Base-by-base conservation (phyloP, 768 basidiomycete genomes). In the Daedaleopsis sinensis region DNA sequence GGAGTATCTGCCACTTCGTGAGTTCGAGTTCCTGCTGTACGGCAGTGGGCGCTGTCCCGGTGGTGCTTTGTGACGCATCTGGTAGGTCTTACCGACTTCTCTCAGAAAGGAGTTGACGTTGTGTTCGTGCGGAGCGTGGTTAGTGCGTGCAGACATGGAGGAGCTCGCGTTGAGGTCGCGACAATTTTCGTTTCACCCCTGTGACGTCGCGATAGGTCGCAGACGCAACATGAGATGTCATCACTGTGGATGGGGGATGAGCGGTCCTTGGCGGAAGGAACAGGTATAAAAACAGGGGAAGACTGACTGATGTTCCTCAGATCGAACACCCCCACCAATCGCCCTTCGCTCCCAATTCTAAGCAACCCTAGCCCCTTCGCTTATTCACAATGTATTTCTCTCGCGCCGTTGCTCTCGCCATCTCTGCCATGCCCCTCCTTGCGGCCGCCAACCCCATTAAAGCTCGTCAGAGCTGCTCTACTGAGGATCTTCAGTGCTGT, bases 401-500 rank as follows among this genome's bases (percentile, higher is more conserved):
- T 27, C 42, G 39, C 42, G 15, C 43, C 32, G 44, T 19, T 43
- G 46, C 55, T 35, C 46, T 32, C 38, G 27, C 23, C 23, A 2
- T 49, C 46, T 16, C 57, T 27, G 50, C 43, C 38, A 39, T 58
- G 36, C 50, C 46, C 50, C 50, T 52, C 37, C 44, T 60, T 60
- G 59, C 59, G 59, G 59, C 47, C 59, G 59, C 59, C 59, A 60
- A 52, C 19, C 59, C 59, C 52, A 47, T 60, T 46, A 46, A 54
- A 23, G 48, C 59, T 18, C 59, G 53, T 16, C 1, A 13, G 24
- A 19, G 8, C 38, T 63, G 57, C 48, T 15, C 12, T 37, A 63
- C 61, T 10, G 61, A 56, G 18, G 5, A 36, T 11, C 15, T 63
- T 24, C 51, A 63, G 57, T 63, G 61, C 61, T 63, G 61, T 44